Conservation (phyloP, 2,329 filamentous ascomycete species). For the Phialophora verrucosa region DNA sequence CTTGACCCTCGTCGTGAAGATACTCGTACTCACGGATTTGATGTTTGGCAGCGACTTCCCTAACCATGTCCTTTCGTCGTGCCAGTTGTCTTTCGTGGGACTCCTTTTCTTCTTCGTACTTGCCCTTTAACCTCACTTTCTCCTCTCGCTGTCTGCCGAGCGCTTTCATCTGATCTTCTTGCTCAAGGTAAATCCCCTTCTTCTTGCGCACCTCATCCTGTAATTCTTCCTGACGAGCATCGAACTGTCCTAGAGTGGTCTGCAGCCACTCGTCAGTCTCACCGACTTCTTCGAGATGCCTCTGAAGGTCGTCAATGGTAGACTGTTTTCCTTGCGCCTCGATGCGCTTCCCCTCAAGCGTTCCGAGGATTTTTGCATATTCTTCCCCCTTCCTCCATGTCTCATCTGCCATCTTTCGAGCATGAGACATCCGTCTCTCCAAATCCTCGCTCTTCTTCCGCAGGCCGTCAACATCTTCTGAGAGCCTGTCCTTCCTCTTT, state of each 20-base stretch:
- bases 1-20: slow-evolving; percentile 73
- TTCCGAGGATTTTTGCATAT: slow-evolving; percentile 74
- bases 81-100: slow-evolving; percentile 81
- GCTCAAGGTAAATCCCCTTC: slow-evolving; percentile 67
- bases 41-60: slow-evolving; percentile 75
- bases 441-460: slow-evolving; percentile 67
- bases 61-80: slow-evolving; percentile 74
- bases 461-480: slow-evolving; percentile 65
- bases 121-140: slow-evolving; percentile 65
- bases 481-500: slow-evolving; percentile 68
- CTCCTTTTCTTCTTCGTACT: slow-evolving; percentile 82
- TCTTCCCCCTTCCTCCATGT: slow-evolving; percentile 75
- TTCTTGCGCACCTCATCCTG: slow-evolving; percentile 67
- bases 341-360: slow-evolving; percentile 76
- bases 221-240: slow-evolving; percentile 72
- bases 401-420: slow-evolving; percentile 61
- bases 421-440: slow-evolving; percentile 51
- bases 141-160: slow-evolving; percentile 32
- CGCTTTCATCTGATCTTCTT: slow-evolving; percentile 58
- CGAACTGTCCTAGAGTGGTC: slow-evolving; percentile 74
- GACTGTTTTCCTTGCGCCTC: slow-evolving; percentile 73
- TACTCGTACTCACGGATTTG: slow-evolving; percentile 84
- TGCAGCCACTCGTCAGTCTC: slow-evolving; percentile 80
- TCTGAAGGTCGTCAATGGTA: slow-evolving; percentile 71
- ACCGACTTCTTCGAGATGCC: slow-evolving; percentile 75